Base-by-base conservation (phyloP, 208 protist species). In the Leishmania braziliensis region DNA sequence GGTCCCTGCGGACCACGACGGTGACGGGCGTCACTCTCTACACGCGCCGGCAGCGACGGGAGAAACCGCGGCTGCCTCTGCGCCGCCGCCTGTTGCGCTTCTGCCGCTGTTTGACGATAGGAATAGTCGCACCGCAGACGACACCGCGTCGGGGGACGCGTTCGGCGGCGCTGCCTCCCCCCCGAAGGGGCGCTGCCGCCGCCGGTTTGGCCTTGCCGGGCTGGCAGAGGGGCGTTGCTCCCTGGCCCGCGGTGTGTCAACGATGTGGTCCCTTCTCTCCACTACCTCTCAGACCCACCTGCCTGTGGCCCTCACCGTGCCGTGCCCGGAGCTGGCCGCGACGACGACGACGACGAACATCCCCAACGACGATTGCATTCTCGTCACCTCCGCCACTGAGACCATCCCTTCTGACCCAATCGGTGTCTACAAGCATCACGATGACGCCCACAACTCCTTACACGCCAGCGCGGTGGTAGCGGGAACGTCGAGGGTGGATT, bases 251-350 rank as follows among this genome's bases (percentile, higher is more conserved):
- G 48, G 68, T 14, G 48, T 23, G 2, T 77, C 75, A 29, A 78
- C 75, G 29, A 68, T 5, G 23, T 84, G 81, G 81, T 80, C 81
- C 46, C 69, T 84, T 46, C n/a, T 84, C 33, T 80, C 81, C 43
- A 80, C 75, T 14, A 62, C 81, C 5, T 58, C 66, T 12, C 68
- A 84, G 81, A 20, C 46, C 16, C 68, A 71, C 39, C 14, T 84
- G 26, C 18, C 36, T 8, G 14, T 23, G 20, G 33, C 10, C 1
- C 20, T 1, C 62, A 29, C 33, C 43, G 56, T 23, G 5, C 74
- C 36, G 10, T 18, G 33, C 26, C 10, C 36, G 36, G 23, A 26
- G 39, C 36, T 20, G 26, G 58, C 5, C 60, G 0, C 73, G 18
- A 8, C 20, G 10, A 39, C 58, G 20, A 63, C 58, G 9, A 72